phyloP scores from a whole-genome alignment of 2,329 filamentous ascomycete genomes.

The Alternaria angustiovoidea region DNA sequence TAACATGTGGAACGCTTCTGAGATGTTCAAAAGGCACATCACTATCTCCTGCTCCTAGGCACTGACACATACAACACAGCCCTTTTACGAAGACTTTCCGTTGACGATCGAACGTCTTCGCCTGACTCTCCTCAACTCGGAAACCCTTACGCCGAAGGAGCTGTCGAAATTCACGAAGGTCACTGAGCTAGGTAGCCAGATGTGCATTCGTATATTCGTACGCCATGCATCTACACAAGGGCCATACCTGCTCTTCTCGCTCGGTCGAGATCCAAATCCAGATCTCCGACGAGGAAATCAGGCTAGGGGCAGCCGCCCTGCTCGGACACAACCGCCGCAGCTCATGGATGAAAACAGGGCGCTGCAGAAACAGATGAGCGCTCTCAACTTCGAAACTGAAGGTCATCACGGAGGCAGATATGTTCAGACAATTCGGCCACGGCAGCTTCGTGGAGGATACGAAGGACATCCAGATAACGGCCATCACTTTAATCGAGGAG shows the following conservation, averaged over 20 bases:
- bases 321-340: not conserved
- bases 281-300: slow-evolving; percentile 5
- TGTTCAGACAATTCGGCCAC: not conserved
- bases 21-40: no score
- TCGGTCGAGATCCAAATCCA: slow-evolving; percentile 9
- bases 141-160: slow-evolving; percentile 6
- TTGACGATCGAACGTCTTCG: slow-evolving; percentile 19
- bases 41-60: not conserved
- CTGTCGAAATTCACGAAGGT: not conserved
- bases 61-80: slow-evolving; percentile 6
- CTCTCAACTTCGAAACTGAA: not conserved
- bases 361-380: not conserved
- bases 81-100: slow-evolving; percentile 16
- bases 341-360: not conserved
- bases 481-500: not conserved
- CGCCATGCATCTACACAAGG: slow-evolving; percentile 17
- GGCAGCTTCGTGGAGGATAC: not conserved
- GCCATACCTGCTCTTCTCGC: slow-evolving; percentile 5
- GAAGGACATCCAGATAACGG: not conserved
- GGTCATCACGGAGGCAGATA: not conserved
- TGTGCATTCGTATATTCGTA: slow-evolving; percentile 14
- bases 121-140: slow-evolving; percentile 10
- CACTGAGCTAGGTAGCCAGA: not conserved
- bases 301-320: not conserved
- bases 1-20: no score